Conservation (phyloP, 208 protist genomes). For the Wallacemonas sp. region DNA sequence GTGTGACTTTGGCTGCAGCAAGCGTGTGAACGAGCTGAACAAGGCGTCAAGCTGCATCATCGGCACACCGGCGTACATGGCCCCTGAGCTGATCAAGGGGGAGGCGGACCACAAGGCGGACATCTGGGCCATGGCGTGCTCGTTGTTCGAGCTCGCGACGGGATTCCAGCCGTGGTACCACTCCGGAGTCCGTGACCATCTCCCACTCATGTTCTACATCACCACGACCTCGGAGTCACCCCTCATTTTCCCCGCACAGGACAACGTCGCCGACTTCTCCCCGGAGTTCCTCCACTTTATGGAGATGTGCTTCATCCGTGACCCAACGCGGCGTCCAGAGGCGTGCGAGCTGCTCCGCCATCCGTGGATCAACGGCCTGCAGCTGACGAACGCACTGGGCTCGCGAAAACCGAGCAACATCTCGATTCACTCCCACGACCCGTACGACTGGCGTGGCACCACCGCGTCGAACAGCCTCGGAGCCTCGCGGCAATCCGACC, state of each 20-base stretch:
- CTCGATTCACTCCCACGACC: background rate
- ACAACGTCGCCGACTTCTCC: constrained; percentile 62
- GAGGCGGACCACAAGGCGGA: constrained; percentile 82
- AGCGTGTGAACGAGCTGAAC: constrained; percentile 84
- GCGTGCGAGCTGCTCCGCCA: constrained; percentile 77
- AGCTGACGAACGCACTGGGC: constrained; percentile 15
- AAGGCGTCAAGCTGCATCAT: constrained; percentile 85
- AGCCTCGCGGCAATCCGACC: constrained; percentile 1
- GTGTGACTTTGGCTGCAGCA: constrained; percentile 92
- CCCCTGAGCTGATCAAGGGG: constrained; percentile 89
- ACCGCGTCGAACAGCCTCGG: background rate
- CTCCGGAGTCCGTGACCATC: constrained; percentile 70
- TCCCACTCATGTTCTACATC: constrained; percentile 91
- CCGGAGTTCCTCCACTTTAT: constrained; percentile 85
- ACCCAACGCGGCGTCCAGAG: constrained; percentile 62
- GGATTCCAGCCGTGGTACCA: constrained; percentile 86
- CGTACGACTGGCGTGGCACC: background rate
- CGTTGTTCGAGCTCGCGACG: constrained; percentile 88
- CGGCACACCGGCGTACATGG: constrained; percentile 91
- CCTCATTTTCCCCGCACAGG: constrained; percentile 52
- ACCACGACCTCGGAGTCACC: constrained; percentile 81
- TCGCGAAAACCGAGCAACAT: background rate
- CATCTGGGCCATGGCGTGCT: constrained; percentile 89
- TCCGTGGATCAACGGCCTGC: constrained; percentile 73
- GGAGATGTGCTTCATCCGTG: constrained; percentile 83